Conservation (phyloP, 192 early-diverging fungal genomes). For the Chytriomyces sp. region DNA sequence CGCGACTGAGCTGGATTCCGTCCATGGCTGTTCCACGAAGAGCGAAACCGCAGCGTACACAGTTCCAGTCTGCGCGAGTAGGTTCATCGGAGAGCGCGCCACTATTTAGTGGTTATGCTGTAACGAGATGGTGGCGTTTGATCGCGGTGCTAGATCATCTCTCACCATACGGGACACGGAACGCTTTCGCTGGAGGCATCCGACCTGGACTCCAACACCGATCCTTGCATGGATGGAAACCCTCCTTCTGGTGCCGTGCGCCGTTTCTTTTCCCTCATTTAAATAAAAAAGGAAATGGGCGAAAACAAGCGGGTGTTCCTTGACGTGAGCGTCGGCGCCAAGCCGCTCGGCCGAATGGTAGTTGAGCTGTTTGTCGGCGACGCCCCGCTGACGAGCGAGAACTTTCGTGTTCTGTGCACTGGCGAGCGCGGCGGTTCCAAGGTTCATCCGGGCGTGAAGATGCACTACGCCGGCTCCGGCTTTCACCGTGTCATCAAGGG, state of each 20-base stretch:
- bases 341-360: conserved; percentile 41
- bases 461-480: conserved; percentile 77
- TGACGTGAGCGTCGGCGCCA: conserved; percentile 68
- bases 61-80: not conserved
- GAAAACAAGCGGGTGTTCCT: conserved; percentile 57
- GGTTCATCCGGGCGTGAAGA: conserved; percentile 53
- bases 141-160: not conserved
- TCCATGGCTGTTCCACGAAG: not conserved
- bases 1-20: not conserved
- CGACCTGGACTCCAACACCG: not conserved
- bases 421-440: conserved; percentile 74
- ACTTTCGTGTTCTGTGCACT: conserved; percentile 87
- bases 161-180: not conserved
- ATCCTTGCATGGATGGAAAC: not conserved
- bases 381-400: conserved; percentile 77
- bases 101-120: not conserved
- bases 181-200: not conserved
- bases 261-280: not conserved
- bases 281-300: conserved; percentile 15
- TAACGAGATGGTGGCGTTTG: not conserved
- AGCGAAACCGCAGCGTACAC: not conserved
- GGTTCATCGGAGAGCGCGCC: not conserved
- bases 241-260: not conserved
- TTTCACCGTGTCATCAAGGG: conserved; percentile 78
- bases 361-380: conserved; percentile 65